These are phyloP conservation scores for Daldinia grandis DNA, from an alignment of 495 filamentous ascomycete genomes.

Conservation along the genomic window DNA sequence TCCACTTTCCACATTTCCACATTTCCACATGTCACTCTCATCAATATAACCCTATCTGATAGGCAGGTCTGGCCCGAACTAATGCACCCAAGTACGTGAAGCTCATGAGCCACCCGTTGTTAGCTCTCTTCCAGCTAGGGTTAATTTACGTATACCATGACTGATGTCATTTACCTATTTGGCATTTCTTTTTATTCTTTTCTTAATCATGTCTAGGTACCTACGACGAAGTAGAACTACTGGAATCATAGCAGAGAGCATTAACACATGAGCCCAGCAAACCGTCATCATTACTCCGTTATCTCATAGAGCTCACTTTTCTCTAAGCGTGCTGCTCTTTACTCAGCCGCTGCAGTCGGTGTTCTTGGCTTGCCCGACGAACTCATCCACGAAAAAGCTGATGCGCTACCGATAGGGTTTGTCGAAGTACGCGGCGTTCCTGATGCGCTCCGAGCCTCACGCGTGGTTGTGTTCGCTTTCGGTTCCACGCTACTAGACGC, in stretches of 20 bases:
- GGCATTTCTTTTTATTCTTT: slow-evolving; percentile 31
- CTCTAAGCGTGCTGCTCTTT: slow-evolving; percentile 8
- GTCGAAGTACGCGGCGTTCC: slow-evolving; percentile 55
- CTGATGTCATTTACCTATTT: slow-evolving; percentile 4
- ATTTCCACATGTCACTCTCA: neutral
- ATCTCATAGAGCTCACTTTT: slow-evolving; percentile 17
- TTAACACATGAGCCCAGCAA: slow-evolving; percentile 15
- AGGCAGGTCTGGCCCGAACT: neutral
- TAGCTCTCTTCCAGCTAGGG: neutral
- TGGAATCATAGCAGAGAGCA: slow-evolving; percentile 12
- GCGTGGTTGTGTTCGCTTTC: slow-evolving; percentile 46
- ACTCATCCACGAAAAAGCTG: slow-evolving; percentile 92
- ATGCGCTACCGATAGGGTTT: slow-evolving; percentile 91
- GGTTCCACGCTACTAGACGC: slow-evolving; percentile 33
- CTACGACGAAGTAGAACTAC: slow-evolving; percentile 28
- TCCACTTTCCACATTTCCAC: slow-evolving; percentile 3
- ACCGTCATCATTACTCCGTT: slow-evolving; percentile 25
- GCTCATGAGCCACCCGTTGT: neutral
- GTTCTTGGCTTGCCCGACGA: slow-evolving; percentile 51
- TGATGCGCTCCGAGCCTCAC: slow-evolving; percentile 52
- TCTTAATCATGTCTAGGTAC: slow-evolving; percentile 35
- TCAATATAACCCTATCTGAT: slow-evolving; percentile 7
- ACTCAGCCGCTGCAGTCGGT: slow-evolving; percentile 48
- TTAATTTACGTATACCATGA: neutral
- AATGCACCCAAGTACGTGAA: neutral